Percentiles rank a stretch among this genome's conserved stretches.
Conservation (phyloP, 1,284 basidiomycete genomes). For the Malassezia furfur region DNA sequence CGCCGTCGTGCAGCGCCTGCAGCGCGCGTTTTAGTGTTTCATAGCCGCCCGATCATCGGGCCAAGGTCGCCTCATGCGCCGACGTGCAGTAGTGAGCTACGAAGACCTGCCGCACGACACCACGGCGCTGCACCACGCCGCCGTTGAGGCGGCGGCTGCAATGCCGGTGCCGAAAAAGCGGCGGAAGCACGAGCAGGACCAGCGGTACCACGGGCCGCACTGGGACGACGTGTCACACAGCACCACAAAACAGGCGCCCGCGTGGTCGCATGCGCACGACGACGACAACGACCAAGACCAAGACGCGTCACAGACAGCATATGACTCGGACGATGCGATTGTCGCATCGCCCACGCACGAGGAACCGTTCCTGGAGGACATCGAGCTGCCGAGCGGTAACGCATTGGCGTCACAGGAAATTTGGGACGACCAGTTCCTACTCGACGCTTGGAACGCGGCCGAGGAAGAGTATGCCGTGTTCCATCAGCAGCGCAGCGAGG, state of each 20-base stretch:
- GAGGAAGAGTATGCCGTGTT: slow-evolving; percentile 19
- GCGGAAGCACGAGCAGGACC: neutral
- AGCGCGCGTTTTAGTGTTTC: slow-evolving; percentile 11
- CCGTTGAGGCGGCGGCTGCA: neutral
- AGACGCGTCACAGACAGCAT: neutral
- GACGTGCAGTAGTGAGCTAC: slow-evolving; percentile 14
- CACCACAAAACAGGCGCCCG: neutral
- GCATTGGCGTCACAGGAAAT: slow-evolving; percentile 12
- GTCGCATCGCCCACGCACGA: slow-evolving; percentile 10
- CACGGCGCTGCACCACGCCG: neutral
- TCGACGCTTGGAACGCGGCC: slow-evolving; percentile 19
- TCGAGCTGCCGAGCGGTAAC: neutral
- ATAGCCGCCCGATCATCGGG: slow-evolving; percentile 2
- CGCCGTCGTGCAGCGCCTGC: slow-evolving; percentile 11
- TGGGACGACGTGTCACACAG: slow-evolving; percentile 7
- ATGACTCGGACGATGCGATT: slow-evolving; percentile 15
- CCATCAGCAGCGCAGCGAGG: slow-evolving; percentile 7
- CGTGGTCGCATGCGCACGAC: neutral
- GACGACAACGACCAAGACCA: neutral
- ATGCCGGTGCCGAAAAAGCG: neutral
- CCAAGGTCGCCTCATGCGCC: neutral
- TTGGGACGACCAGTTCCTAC: slow-evolving; percentile 21
- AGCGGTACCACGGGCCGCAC: slow-evolving; percentile 12
- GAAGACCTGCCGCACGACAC: slow-evolving; percentile 16
- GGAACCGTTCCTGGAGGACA: neutral